Percentiles rank a stretch among this genome's conserved stretches.
These are phyloP conservation scores for Raffaelea ambrosiae DNA, from an alignment of 2,329 filamentous ascomycete species.

Conservation along the genomic window DNA sequence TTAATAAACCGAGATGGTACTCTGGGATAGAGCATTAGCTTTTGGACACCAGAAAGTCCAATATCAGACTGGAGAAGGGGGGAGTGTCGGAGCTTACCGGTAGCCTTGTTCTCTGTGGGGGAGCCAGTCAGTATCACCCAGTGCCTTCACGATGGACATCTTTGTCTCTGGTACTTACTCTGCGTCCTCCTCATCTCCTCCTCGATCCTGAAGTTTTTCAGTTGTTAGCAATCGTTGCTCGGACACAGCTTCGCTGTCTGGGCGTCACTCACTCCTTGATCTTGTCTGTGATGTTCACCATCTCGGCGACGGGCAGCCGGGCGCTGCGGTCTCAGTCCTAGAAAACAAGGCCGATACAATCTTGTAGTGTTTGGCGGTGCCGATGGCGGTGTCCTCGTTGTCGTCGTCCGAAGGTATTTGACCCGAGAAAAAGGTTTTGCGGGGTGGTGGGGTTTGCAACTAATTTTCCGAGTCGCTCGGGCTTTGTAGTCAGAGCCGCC, in stretches of 20 bases:
- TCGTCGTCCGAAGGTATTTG: background rate
- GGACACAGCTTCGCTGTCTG: background rate
- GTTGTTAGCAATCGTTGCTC: too few relatives aligned
- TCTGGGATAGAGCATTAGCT: slow-evolving; percentile 42
- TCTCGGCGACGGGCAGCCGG: slow-evolving; percentile 35
- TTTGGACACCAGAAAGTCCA: too few relatives aligned
- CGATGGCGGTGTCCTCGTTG: too few relatives aligned
- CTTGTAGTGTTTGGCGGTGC: too few relatives aligned
- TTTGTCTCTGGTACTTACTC: slow-evolving; percentile 49
- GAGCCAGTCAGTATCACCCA: slow-evolving; percentile 11
- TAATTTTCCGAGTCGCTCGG: too few relatives aligned
- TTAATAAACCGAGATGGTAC: slow-evolving; percentile 94
- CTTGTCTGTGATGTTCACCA: slow-evolving; percentile 99
- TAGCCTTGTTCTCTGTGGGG: slow-evolving; percentile 87
- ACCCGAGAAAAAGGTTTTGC: slow-evolving; percentile 4
- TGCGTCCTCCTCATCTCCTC: slow-evolving; percentile 99
- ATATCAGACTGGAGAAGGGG: too few relatives aligned
- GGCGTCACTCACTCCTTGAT: slow-evolving; percentile 89
- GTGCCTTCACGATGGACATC: background rate
- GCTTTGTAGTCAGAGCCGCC: too few relatives aligned
- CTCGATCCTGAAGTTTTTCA: slow-evolving; percentile 65
- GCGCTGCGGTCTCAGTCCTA: background rate
- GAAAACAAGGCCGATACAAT: background rate
- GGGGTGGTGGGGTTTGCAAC: slow-evolving; percentile 9
- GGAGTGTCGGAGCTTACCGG: slow-evolving; percentile 53